Percentiles rank a stretch among this genome's conserved stretches.
These are phyloP conservation scores for Hymenoscyphus fructigenus DNA, from an alignment of 2,329 filamentous ascomycete genomes.

Conservation along the genomic window DNA sequence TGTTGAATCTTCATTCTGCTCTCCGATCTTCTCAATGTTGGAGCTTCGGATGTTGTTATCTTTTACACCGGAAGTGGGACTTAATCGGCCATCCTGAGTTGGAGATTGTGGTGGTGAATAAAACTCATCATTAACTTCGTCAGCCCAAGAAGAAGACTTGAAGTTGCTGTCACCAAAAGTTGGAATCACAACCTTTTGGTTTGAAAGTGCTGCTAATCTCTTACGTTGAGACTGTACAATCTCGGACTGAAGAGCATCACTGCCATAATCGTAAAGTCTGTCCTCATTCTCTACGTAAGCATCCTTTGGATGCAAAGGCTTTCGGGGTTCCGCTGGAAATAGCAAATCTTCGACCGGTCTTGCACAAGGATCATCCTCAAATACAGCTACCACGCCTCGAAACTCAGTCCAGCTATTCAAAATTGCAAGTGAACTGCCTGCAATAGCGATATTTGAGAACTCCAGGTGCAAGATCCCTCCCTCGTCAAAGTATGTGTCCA, in stretches of 20 bases:
- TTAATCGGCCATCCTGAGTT: background rate
- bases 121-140: slow-evolving; percentile 26
- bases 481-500: slow-evolving; percentile 28
- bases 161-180: slow-evolving; percentile 18
- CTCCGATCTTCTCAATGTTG: slow-evolving; percentile 5
- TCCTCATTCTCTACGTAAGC: slow-evolving; percentile 7
- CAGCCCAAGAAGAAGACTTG: slow-evolving; percentile 25
- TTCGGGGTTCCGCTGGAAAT: slow-evolving; percentile 8
- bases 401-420: slow-evolving; percentile 19
- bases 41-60: background rate
- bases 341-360: slow-evolving; percentile 26
- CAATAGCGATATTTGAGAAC: slow-evolving; percentile 25
- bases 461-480: slow-evolving; percentile 24
- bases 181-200: slow-evolving; percentile 25
- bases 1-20: background rate
- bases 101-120: background rate
- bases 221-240: slow-evolving; percentile 11
- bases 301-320: slow-evolving; percentile 12
- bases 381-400: slow-evolving; percentile 17
- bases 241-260: background rate
- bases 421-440: slow-evolving; percentile 21
- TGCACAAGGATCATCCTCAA: slow-evolving; percentile 30
- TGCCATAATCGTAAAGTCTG: background rate
- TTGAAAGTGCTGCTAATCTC: slow-evolving; percentile 17
- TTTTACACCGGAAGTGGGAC: background rate